Evolutionary conservation across 2,329 filamentous ascomycete species (phyloP), one percentile per base, ranked within the genome.

Genomic region (Albifimbria verrucaria): DNA sequence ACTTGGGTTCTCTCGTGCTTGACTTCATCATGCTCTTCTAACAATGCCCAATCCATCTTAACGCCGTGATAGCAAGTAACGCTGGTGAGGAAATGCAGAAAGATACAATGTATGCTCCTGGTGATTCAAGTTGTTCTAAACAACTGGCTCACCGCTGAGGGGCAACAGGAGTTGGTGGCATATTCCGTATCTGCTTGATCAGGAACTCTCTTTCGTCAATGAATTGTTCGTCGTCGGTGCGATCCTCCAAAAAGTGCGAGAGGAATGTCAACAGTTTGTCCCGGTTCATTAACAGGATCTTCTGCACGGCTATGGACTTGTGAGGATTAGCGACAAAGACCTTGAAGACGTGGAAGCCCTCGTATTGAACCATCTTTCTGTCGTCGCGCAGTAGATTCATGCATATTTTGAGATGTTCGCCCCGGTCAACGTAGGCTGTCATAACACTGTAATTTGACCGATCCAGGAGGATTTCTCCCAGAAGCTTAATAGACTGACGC

Each of bases 301-400:
- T 90, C 69, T 96, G 92, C 48, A 99, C 94, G 28, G 92, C 90
- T 55, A 93, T 80, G n/a, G 91, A 96, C 75, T 99, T 99, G 77
- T 97, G 92, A 7, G 94, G 94, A 69, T 99, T 99, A 55, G 94
- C 94, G 51, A 97, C 94, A 72, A 99, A 99, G 57, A 99, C 93
- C 78, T 99, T 99, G 81, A 99, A 99, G 42, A 99, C 93, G 69
- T 99, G 94, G 70, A 99, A 99, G 7, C 92, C 94, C 71, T 99
- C 94, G 69, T 99, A 99, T 72, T 97, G 94, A 57, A 99, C 94
- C 92, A 99, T 99, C 72, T 96, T 94, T 62, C 93, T 85, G 71
- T 97, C 93, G 70, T 97, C 94, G 61, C 92, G 87, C 56, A 99
- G 77, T 55, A 99, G 79, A 71, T 96, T 97, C 94, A 99, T 99